Evolutionary conservation across 176 grass and related monocot genomes (phyloP), one percentile per base, ranked within the genome.

Genomic region (Hordeum marinum): DNA sequence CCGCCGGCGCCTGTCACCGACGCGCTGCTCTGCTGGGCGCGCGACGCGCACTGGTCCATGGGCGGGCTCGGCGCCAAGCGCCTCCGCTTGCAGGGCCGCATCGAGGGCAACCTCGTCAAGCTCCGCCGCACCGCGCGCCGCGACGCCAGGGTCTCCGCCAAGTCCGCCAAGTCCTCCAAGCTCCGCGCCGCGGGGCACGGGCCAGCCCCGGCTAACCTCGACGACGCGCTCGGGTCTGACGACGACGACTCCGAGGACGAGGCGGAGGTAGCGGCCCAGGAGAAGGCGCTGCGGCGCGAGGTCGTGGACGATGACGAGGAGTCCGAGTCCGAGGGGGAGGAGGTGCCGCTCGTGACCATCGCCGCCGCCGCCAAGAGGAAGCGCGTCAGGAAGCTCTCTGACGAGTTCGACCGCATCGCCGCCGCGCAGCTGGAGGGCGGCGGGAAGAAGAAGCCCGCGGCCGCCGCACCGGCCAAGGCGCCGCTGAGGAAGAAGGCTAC

Each of bases 41-140:
- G 82, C 29, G 93, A 99, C 36, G 96, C 93, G 41, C 96, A 96
- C 88, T 99, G 96, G 93, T 94, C 88, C 83, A 96, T 99, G 93
- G 93, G 96, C 14, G 96, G 91, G 4, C 84, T 96, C 86, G 75
- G 81, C 63, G 86, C 80, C 74, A 86, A 87, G 46, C 93, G 91
- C 48, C 89, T 88, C 88, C 96, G 91, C 23, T 86, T 99, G 31
- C 93, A 99, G 85, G 96, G 93, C 82, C 86, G 83, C 58, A 94
- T 99, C 86, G 96, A 99, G 81, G 93, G 96, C 20, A 89, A 84
- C 75, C 73, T 99, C 76, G 65, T 86, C 62, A 99, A 94, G 89
- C 91, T 99, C 75, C 91, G 96, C 68, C 75, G 63, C 83, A 64
- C 78, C 80, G 60, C 34, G n/a, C 81, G 25, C 72, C 84, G 43